Evolutionary conservation across 306 rosid species (phyloP).

Genomic region (Cucurbita maxima): DNA sequence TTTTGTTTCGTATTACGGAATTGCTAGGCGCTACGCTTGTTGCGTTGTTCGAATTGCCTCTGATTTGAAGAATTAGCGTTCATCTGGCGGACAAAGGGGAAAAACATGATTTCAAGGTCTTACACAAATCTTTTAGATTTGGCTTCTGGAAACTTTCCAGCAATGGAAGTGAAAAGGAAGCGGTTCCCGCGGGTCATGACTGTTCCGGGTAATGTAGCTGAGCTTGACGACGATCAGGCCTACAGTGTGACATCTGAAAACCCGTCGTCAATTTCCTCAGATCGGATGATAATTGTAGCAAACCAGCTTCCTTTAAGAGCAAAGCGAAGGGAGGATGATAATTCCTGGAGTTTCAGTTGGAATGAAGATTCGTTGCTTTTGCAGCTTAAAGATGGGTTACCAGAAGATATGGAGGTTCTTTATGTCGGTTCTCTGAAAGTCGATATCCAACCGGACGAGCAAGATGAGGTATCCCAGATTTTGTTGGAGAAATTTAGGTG

Average conservation of each 20-base stretch:
- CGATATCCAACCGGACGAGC: conserved; percentile 46
- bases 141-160: conserved; percentile 69
- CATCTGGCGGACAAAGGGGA: conserved; percentile 9
- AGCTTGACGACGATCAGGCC: conserved; percentile 56
- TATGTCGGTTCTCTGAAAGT: conserved; percentile 52
- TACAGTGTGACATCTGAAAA: conserved; percentile 49
- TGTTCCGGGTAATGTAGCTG: conserved; percentile 46
- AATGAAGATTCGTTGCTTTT: conserved; percentile 65
- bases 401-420: conserved; percentile 61
- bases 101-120: conserved; percentile 60
- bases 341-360: conserved; percentile 69
- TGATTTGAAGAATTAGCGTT: background rate
- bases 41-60: background rate
- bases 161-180: conserved; percentile 35
- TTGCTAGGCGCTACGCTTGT: conserved; percentile 1
- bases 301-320: conserved; percentile 72
- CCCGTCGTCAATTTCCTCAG: conserved; percentile 36
- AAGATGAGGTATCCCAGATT: conserved; percentile 54
- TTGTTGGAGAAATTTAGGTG: conserved; percentile 50
- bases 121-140: conserved; percentile 66
- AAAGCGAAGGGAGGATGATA: conserved; percentile 36
- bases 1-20: background rate
- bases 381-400: conserved; percentile 69
- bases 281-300: conserved; percentile 61
- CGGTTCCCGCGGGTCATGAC: conserved; percentile 53